A percentile compares a stretch with the other conserved stretches of the same genome.
Conservation (phyloP, 305 asterid genomes). For the Rubia balearica region DNA sequence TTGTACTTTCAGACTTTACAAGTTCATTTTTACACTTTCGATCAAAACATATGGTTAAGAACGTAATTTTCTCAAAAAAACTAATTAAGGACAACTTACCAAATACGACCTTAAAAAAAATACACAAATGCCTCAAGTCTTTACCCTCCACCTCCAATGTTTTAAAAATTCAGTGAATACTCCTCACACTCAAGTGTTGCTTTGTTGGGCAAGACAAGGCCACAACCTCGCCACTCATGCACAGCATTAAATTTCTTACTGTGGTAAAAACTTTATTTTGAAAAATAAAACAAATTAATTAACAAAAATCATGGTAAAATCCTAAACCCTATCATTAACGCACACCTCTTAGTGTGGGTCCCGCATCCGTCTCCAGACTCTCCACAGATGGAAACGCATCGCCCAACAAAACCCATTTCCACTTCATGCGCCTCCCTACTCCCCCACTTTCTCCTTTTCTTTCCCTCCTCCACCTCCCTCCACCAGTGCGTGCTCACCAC, state of each 20-base stretch:
- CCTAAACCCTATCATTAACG: background rate
- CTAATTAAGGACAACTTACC: too few species aligned
- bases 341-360: background rate
- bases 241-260: background rate
- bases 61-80: too few species aligned
- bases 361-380: slow-evolving; percentile 7
- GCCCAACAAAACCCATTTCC: slow-evolving; percentile 17
- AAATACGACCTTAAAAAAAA: too few species aligned
- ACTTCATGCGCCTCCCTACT: slow-evolving; percentile 16
- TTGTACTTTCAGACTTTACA: too few species aligned
- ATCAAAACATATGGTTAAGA: too few species aligned
- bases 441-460: background rate
- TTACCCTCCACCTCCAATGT: too few species aligned
- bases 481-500: background rate
- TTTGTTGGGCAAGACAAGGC: too few species aligned
- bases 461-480: background rate
- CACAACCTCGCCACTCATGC: too few species aligned
- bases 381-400: slow-evolving; percentile 20
- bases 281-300: background rate
- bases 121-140: too few species aligned
- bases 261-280: background rate
- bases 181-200: too few species aligned
- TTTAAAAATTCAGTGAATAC: too few species aligned
- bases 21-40: too few species aligned
- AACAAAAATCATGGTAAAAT: background rate